These are phyloP conservation scores for Rubia tinctorum DNA, from an alignment of 305 asterid species.

Conservation along the genomic window DNA sequence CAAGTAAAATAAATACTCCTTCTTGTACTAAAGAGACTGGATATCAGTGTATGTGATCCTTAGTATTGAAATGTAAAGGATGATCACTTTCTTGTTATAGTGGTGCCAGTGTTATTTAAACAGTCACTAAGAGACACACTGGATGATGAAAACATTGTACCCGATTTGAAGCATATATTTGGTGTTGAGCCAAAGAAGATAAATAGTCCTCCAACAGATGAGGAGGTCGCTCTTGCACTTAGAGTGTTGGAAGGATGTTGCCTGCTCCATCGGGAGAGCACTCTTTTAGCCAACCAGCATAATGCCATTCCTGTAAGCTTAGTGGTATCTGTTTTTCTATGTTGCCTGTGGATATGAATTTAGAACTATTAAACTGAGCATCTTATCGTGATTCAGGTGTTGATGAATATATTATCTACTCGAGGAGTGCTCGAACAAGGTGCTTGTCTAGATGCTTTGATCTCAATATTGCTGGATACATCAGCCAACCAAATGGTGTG, in stretches of 20 bases:
- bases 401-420: slow-evolving; percentile 75
- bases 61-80: not conserved
- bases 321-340: not conserved
- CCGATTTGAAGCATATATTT: slow-evolving; percentile 65
- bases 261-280: slow-evolving; percentile 74
- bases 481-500: slow-evolving; percentile 84
- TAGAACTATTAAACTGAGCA: not conserved
- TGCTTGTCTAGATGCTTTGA: slow-evolving; percentile 78
- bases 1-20: not conserved
- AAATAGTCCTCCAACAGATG: slow-evolving; percentile 77
- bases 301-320: slow-evolving; percentile 62
- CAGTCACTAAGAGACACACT: slow-evolving; percentile 60
- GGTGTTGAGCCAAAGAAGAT: slow-evolving; percentile 74
- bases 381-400: slow-evolving; percentile 46
- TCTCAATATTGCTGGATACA: slow-evolving; percentile 85
- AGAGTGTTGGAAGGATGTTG: slow-evolving; percentile 96
- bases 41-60: not conserved
- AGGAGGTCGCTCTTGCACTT: slow-evolving; percentile 87
- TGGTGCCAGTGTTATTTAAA: slow-evolving; percentile 78
- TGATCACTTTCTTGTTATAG: slow-evolving; percentile 30
- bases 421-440: slow-evolving; percentile 92
- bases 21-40: not conserved
- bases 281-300: slow-evolving; percentile 73
- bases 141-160: slow-evolving; percentile 59
- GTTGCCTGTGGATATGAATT: not conserved